Evolutionary conservation across 148 eudicot species (phyloP).

Genomic region (Rhododendron ovatum): DNA sequence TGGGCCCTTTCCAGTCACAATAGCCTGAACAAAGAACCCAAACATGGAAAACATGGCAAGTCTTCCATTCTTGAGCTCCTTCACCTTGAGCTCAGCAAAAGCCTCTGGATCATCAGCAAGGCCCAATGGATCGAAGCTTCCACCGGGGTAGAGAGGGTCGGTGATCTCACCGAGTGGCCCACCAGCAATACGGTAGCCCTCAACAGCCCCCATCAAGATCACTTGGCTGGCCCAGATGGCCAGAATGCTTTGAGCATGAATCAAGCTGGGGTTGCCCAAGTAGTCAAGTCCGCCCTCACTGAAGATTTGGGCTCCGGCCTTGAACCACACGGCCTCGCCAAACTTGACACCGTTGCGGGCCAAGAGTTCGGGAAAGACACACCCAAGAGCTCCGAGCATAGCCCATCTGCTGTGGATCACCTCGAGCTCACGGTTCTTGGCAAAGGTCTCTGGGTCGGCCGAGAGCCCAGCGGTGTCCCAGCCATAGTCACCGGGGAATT

Average conservation of each 20-base stretch:
- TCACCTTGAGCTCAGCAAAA: too few species aligned
- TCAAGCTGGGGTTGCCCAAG: too few species aligned
- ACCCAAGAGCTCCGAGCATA: constrained; percentile 37
- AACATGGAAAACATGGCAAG: constrained; percentile 22
- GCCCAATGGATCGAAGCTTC: too few species aligned
- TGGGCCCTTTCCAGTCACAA: constrained; percentile 39
- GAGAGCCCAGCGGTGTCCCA: constrained; percentile 37
- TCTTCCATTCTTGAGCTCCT: too few species aligned
- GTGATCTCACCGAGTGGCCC: too few species aligned
- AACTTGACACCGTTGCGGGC: constrained; percentile 38
- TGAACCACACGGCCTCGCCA: constrained; percentile 46
- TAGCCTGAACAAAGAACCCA: constrained; percentile 36
- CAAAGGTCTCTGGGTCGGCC: constrained; percentile 29
- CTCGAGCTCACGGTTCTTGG: constrained; percentile 30
- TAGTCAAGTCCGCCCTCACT: too few species aligned
- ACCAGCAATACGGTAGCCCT: too few species aligned
- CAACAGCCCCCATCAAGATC: too few species aligned
- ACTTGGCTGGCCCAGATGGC: too few species aligned
- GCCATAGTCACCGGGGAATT: constrained; percentile 32
- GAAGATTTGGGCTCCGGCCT: constrained; percentile 30
- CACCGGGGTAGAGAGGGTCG: too few species aligned
- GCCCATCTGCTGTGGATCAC: constrained; percentile 31
- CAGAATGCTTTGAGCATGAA: too few species aligned
- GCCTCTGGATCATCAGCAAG: too few species aligned
- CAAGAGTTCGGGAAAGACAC: constrained; percentile 39